These are phyloP conservation scores for Pythium oligandrum DNA, from an alignment of 352 stramenopile genomes.

Conservation along the genomic window DNA sequence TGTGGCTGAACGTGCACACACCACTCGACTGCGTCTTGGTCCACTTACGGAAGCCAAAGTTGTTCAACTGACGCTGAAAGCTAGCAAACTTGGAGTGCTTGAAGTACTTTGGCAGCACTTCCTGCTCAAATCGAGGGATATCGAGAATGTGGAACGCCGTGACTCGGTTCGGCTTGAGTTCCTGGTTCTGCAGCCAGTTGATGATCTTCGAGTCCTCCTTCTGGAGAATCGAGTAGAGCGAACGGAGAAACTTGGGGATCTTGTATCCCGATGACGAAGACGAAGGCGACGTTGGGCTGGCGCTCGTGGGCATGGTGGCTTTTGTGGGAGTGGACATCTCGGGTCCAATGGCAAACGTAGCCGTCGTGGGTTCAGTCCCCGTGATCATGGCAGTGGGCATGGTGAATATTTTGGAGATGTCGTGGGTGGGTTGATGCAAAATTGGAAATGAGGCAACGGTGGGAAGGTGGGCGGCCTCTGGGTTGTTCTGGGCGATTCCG, in stretches of 20 bases:
- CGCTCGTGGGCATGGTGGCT: neutral
- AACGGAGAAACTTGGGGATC: constrained; percentile 79
- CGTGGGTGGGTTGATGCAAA: constrained; percentile 5
- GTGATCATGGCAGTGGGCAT: neutral
- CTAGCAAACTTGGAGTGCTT: constrained; percentile 92
- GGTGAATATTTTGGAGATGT: neutral
- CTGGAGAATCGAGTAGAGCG: constrained; percentile 75
- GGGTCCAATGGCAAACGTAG: neutral
- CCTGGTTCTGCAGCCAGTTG: constrained; percentile 65
- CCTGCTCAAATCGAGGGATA: constrained; percentile 74
- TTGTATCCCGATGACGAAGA: constrained; percentile 30
- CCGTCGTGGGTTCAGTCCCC: neutral
- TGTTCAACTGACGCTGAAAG: constrained; percentile 91
- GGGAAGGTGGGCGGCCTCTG: neutral
- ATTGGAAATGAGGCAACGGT: constrained; percentile 12
- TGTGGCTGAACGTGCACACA: constrained; percentile 82
- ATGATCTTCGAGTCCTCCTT: constrained; percentile 67
- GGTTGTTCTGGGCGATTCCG: constrained; percentile 3
- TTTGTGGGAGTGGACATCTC: neutral
- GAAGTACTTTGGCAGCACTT: constrained; percentile 91
- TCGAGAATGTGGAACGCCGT: constrained; percentile 80
- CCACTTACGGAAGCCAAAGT: constrained; percentile 90
- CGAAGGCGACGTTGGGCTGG: constrained; percentile 1
- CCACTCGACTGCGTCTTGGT: constrained; percentile 75
- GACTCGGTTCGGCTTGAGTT: constrained; percentile 53